phyloP scores from a whole-genome alignment of 2,329 filamentous ascomycete genomes.

The Talaromyces islandicus region DNA sequence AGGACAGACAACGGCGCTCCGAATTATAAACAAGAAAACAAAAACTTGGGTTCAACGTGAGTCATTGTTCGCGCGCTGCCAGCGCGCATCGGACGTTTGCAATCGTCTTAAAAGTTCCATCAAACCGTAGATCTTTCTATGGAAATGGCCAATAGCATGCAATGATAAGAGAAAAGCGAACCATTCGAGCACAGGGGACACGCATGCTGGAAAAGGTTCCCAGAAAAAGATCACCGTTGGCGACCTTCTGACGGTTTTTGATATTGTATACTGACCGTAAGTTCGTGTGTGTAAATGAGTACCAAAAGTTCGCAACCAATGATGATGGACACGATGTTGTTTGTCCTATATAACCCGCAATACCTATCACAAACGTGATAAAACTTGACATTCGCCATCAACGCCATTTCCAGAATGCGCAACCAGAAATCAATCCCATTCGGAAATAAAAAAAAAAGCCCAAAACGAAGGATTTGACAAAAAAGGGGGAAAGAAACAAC shows the following conservation, averaged over 20 bases:
- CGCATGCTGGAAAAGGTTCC: not conserved
- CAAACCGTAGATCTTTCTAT: not conserved
- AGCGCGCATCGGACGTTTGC: not conserved
- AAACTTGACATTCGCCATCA: slow-evolving; percentile 19
- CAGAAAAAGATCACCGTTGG: not conserved
- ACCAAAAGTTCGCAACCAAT: not conserved
- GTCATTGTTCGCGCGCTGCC: not conserved
- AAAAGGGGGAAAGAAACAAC: not conserved
- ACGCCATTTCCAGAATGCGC: slow-evolving; percentile 27
- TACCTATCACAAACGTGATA: not conserved
- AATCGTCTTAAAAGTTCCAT: not conserved
- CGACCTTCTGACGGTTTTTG: not conserved
- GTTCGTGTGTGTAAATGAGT: not conserved
- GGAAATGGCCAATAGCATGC: not conserved
- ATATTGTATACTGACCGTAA: not conserved
- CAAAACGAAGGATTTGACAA: slow-evolving; percentile 3
- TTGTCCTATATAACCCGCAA: not conserved
- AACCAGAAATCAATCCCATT: slow-evolving; percentile 4
- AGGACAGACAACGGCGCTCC: not conserved
- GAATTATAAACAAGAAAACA: not conserved
- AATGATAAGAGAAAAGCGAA: not conserved
- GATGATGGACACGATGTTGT: not conserved
- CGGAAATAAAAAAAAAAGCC: not conserved
- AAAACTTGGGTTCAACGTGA: not conserved
- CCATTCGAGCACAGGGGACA: not conserved